Base-by-base conservation (phyloP, 148 eudicot species). In the Rhododendron simsii region DNA sequence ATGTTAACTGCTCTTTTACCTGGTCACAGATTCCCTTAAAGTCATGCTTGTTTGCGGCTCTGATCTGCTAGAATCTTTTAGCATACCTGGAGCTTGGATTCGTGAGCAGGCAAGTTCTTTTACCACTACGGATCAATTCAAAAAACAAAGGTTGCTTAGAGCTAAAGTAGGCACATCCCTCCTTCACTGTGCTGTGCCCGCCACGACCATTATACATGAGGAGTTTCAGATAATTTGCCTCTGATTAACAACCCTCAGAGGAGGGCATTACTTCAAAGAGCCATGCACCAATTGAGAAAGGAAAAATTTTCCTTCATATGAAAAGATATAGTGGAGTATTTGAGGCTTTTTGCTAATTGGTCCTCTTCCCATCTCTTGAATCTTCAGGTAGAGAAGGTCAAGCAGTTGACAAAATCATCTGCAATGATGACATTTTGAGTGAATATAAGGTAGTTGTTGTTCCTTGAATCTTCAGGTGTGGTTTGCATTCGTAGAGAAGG, bases 1-100 rank as follows among this genome's bases (percentile, higher is more conserved):
- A 75, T 67, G 55, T 81, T 48, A 14, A 23, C 41, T 74, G 67
- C 21, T 18, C 77, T 28, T 41, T 53, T 35, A 83, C 76, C 73
- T 90, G 63, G 83, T 81, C 59, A 53, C 86, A 96, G 98, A 81
- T 44, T 89, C 86, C 50, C 90, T 95, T 12, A 92, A 90, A 88
- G 98, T 95, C 82, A 92, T 95, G 95, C 98, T 96, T 83, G 94
- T 94, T 47, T 96, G 99, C 85, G 96, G 99, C 78, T 96, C 99
- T 86, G 99, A 96, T 92, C 89, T 95, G 67, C 89, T 96, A 63
- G 92, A 95, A 92, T 94, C 99, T 85, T 94, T 96, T 85, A 67
- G 89, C 86, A 91, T 84, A 82, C 98, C 98, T 73, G 96, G 98
- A 88, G 85, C 86, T 85, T 96, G 99, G 98, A 88, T 93, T 39